A percentile compares a stretch with the other conserved stretches of the same genome.
Conservation (phyloP, 2,329 filamentous ascomycete species). For the Alternaria solani region DNA sequence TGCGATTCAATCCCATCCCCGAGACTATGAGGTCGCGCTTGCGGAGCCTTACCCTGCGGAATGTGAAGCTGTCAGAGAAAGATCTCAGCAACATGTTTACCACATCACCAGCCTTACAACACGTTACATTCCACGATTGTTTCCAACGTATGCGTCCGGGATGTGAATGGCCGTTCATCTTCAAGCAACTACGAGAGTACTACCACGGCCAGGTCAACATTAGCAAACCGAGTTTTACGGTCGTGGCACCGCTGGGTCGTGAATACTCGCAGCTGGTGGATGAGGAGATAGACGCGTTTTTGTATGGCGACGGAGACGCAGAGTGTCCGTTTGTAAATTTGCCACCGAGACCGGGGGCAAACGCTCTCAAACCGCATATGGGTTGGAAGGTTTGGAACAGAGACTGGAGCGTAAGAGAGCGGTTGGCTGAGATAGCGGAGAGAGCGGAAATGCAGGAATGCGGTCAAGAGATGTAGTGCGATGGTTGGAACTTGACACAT, state of each 20-base stretch:
- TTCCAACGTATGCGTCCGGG: background rate
- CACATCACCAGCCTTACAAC: background rate
- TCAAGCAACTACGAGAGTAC: background rate
- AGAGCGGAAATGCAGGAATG: background rate
- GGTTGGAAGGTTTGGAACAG: conserved; percentile 21
- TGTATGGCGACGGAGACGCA: conserved; percentile 8
- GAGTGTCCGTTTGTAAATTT: conserved; percentile 15
- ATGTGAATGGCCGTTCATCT: background rate
- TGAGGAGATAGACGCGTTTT: conserved; percentile 17
- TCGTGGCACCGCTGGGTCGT: background rate
- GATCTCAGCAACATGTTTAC: conserved; percentile 4
- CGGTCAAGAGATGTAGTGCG: background rate
- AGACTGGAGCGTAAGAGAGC: conserved; percentile 7
- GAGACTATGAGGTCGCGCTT: background rate
- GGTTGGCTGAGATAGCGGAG: conserved; percentile 3
- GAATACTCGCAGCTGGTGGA: conserved; percentile 8
- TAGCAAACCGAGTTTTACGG: background rate
- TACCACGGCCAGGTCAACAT: background rate
- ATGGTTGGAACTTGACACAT: background rate
- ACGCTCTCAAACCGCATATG: conserved; percentile 1
- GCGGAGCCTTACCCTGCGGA: conserved; percentile 5
- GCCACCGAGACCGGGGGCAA: background rate
- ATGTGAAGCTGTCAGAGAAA: background rate
- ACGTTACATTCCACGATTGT: conserved; percentile 3
- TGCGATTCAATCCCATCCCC: conserved; percentile 8